A percentile compares a stretch with the other conserved stretches of the same genome.
phyloP scores from a whole-genome alignment of 2,329 filamentous ascomycete species.

The Monosporascus cannonballus region DNA sequence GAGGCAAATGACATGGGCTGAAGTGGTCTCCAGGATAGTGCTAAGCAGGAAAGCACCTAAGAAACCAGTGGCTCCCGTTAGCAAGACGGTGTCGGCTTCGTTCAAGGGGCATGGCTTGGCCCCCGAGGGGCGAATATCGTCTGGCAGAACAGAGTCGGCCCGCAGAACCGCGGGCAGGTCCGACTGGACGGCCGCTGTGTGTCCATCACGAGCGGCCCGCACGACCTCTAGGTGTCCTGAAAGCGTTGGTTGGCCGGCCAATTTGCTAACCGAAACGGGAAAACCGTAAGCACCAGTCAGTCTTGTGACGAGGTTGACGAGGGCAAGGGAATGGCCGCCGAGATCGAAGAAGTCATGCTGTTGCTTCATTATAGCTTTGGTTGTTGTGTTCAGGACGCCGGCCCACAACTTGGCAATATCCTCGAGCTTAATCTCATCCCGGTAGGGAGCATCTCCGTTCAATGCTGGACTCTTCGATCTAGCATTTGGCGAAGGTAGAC shows the following conservation, averaged over 20 bases:
- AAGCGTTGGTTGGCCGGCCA: slow-evolving; percentile 66
- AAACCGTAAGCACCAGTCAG: slow-evolving; percentile 67
- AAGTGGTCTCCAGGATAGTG: slow-evolving; percentile 60
- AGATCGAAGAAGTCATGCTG: slow-evolving; percentile 78
- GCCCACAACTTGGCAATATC: slow-evolving; percentile 70
- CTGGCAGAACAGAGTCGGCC: slow-evolving; percentile 60
- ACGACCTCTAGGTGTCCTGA: slow-evolving; percentile 67
- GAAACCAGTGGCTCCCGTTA: slow-evolving; percentile 73
- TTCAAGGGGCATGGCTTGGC: slow-evolving; percentile 52
- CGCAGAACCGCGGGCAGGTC: slow-evolving; percentile 65
- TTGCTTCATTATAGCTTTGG: slow-evolving; percentile 51
- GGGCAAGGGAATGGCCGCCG: slow-evolving; percentile 69
- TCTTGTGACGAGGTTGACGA: slow-evolving; percentile 71
- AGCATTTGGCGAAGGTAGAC: slow-evolving; percentile 56
- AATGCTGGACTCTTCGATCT: slow-evolving; percentile 37
- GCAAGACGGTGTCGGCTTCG: slow-evolving; percentile 61
- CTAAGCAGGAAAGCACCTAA: slow-evolving; percentile 69
- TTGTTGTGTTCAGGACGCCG: slow-evolving; percentile 59
- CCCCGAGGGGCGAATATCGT: slow-evolving; percentile 57
- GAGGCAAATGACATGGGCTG: slow-evolving; percentile 64
- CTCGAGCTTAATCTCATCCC: slow-evolving; percentile 58
- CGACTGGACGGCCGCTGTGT: slow-evolving; percentile 68
- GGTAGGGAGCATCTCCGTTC: slow-evolving; percentile 29
- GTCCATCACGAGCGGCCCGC: slow-evolving; percentile 63
- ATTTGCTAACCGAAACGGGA: slow-evolving; percentile 61